Evolutionary conservation across 2,329 filamentous ascomycete genomes (phyloP).

Genomic region (Chrysosporium keratinophilum): DNA sequence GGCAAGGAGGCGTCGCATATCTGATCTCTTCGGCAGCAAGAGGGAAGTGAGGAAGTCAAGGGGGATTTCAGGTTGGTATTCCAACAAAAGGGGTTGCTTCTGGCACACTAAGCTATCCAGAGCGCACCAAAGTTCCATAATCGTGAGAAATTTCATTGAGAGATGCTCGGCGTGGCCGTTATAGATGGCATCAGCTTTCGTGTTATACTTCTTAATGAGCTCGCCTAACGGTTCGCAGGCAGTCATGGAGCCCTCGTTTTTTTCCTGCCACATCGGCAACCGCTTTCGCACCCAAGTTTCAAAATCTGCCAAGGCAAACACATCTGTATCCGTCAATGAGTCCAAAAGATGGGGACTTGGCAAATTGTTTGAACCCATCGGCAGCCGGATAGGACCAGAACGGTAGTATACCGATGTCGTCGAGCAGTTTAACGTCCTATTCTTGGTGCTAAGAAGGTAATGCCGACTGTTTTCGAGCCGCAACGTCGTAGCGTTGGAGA

Average conservation of each 20-base stretch:
- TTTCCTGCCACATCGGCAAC: constrained; percentile 2
- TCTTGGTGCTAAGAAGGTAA: background rate
- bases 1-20: constrained; percentile 38
- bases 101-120: constrained; percentile 41
- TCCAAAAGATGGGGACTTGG: background rate
- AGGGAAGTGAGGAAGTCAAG: constrained; percentile 34
- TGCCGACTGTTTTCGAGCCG: background rate
- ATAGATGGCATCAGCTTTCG: background rate
- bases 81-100: constrained; percentile 32
- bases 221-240: background rate
- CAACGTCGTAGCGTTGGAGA: background rate
- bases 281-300: constrained; percentile 11
- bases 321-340: background rate
- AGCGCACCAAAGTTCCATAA: constrained; percentile 50
- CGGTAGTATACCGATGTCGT: background rate
- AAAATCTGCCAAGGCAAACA: constrained; percentile 8
- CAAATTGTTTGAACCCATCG: background rate
- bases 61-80: constrained; percentile 42
- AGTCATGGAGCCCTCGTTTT: background rate
- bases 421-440: background rate
- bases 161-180: constrained; percentile 31
- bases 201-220: constrained; percentile 4
- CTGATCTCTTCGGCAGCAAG: constrained; percentile 33
- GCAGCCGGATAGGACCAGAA: background rate
- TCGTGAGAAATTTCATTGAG: constrained; percentile 48